Evolutionary conservation across 306 rosid genomes (phyloP).

Genomic region (Cyclanthera cordifolia): DNA sequence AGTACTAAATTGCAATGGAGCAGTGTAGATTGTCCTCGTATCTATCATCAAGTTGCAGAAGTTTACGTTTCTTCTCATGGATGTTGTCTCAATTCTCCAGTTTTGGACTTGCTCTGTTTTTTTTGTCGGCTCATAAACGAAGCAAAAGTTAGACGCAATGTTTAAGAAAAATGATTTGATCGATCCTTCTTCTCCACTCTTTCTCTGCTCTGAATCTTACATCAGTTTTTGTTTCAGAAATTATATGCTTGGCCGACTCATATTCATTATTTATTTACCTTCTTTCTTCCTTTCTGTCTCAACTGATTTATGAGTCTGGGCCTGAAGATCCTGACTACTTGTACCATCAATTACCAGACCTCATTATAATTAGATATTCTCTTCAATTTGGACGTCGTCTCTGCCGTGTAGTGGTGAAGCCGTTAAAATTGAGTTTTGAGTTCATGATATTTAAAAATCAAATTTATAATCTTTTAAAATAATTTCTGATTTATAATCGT

Average conservation of each 20-base stretch:
- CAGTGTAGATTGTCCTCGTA: neutral
- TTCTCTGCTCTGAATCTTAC: constrained; percentile 4
- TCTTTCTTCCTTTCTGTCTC: neutral
- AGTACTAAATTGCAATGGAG: neutral
- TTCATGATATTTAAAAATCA: too few species aligned
- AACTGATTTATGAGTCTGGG: neutral
- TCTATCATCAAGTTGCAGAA: neutral
- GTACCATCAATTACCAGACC: neutral
- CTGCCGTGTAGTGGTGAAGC: too few species aligned
- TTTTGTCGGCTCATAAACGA: neutral
- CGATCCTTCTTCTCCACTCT: neutral
- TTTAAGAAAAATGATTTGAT: neutral
- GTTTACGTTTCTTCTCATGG: neutral
- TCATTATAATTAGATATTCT: neutral
- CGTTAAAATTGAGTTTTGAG: too few species aligned
- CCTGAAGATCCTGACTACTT: neutral
- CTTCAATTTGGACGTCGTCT: neutral
- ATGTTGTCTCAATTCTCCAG: neutral
- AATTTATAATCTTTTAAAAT: too few species aligned
- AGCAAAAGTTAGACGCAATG: constrained; percentile 1
- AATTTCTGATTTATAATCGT: too few species aligned
- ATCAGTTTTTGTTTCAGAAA: neutral
- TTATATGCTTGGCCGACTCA: neutral
- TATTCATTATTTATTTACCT: neutral
- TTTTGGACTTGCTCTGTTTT: neutral